phyloP scores from a whole-genome alignment of 768 basidiomycete genomes.

The Polyporus arcularius region DNA sequence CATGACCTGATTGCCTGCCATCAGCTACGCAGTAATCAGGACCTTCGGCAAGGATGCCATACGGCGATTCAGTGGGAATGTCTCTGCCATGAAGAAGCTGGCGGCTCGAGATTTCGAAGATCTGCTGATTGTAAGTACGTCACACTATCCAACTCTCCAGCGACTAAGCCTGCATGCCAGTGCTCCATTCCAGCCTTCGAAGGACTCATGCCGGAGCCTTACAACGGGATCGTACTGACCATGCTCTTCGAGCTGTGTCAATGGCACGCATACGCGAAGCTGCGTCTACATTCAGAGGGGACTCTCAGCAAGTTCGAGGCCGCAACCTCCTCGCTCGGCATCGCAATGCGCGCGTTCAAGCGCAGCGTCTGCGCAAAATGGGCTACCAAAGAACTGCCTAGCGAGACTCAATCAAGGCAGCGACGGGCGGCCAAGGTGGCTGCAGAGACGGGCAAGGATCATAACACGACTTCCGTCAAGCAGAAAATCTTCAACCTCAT shows the following conservation, averaged over 20 bases:
- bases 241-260: slow-evolving; percentile 33
- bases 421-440: not conserved
- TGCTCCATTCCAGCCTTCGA: slow-evolving; percentile 31
- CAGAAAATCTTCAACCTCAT: too few species aligned
- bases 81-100: slow-evolving; percentile 29
- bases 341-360: slow-evolving; percentile 34
- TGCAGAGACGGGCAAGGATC: too few species aligned
- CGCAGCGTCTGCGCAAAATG: slow-evolving; percentile 27
- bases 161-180: too few species aligned
- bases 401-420: slow-evolving; percentile 30
- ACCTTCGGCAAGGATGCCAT: slow-evolving; percentile 28
- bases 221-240: slow-evolving; percentile 29
- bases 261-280: slow-evolving; percentile 43
- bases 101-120: slow-evolving; percentile 31
- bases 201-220: slow-evolving; percentile 20
- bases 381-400: slow-evolving; percentile 37
- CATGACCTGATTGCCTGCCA: too few species aligned
- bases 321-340: slow-evolving; percentile 32
- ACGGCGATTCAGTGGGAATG: slow-evolving; percentile 23
- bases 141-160: too few species aligned
- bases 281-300: slow-evolving; percentile 39
- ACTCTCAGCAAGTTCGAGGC: slow-evolving; percentile 30
- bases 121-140: too few species aligned
- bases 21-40: too few species aligned
- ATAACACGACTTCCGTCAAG: too few species aligned